Evolutionary conservation across 2,329 filamentous ascomycete species (phyloP), one percentile per base, ranked within the genome.

Genomic region (Sphaerulina populicola): DNA sequence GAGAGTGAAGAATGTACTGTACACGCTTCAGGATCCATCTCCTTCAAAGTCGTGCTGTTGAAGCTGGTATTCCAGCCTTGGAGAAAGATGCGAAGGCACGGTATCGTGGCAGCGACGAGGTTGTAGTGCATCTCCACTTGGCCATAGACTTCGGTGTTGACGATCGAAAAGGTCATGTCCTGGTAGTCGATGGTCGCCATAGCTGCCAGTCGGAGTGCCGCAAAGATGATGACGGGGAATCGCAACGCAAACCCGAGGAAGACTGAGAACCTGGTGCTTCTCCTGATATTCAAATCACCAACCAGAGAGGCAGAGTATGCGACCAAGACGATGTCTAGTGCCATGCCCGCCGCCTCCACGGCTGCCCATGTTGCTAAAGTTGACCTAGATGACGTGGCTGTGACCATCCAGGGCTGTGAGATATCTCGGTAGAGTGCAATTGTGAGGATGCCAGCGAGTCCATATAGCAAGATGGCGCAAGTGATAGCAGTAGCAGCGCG

Each of bases 121-220:
- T 50, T 57, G 52, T 42, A 54, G 36, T 57, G 51, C 53, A 61
- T 57, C 30, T 60, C 59, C 0, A 57, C 38, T 35, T 57, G 54
- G 3, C 57, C 57, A 15, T 44, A 53, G 10, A 55, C 49, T 27
- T 57, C 54, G 2, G 56, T 37, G 0, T 46, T 21, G 6, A 44
- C 44, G 27, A 53, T 56, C 3, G 48, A 43, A 36, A 57, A 58
- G 1, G 52, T 53, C 12, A 57, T 45, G 21, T 58, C 49, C n/a
- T 42, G 37, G 4, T 44, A 42, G 10, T 49, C 40, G 30, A 58
- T 46, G 11, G 27, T 36, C 9, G 27, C 33, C 8, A 57, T 30
- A 7, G 31, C 43, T 18, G 50, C 49, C 9, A 60, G 43, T 2
- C 57, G 48, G 4, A 57, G 31, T 2, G 50, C 49, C 8, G 55